Conservation (phyloP, 2,329 filamentous ascomycete genomes). For the Epichloe glyceriae region DNA sequence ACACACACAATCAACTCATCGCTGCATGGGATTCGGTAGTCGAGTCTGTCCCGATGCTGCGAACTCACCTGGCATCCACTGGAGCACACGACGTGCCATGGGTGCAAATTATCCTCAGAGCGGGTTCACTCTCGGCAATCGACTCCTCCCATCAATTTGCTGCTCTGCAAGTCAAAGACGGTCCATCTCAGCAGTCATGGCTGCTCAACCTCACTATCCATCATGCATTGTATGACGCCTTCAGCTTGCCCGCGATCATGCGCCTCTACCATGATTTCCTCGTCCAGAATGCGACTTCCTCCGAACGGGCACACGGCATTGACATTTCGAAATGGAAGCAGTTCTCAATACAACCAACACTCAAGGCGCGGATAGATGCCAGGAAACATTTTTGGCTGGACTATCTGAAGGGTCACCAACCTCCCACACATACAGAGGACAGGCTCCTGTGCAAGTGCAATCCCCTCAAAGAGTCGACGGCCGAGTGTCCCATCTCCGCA, state of each 20-base stretch:
- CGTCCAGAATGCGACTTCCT: not conserved
- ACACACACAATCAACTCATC: slow-evolving; percentile 30
- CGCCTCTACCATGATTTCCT: slow-evolving; percentile 11
- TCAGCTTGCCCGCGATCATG: slow-evolving; percentile 58
- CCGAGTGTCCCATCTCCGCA: slow-evolving; percentile 27
- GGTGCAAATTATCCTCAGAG: slow-evolving; percentile 45
- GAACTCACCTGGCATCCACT: slow-evolving; percentile 52
- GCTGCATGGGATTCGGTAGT: slow-evolving; percentile 50
- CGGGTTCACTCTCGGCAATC: not conserved
- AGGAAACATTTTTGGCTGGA: slow-evolving; percentile 27
- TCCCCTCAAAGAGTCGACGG: slow-evolving; percentile 6
- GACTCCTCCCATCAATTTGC: slow-evolving; percentile 12
- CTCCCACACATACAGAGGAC: not conserved
- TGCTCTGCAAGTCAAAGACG: slow-evolving; percentile 9
- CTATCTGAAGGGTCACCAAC: slow-evolving; percentile 20
- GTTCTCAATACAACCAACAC: slow-evolving; percentile 8
- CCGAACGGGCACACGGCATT: slow-evolving; percentile 4
- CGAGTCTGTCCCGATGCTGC: slow-evolving; percentile 46
- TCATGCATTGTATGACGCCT: slow-evolving; percentile 78
- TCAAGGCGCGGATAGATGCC: slow-evolving; percentile 1
- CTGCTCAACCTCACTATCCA: slow-evolving; percentile 51
- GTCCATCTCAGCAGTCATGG: slow-evolving; percentile 7
- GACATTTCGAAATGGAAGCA: slow-evolving; percentile 16
- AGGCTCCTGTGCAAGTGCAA: not conserved
- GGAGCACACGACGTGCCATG: slow-evolving; percentile 35